Evolutionary conservation across 2,329 filamentous ascomycete species (phyloP).

Genomic region (Ramularia collo-cygni): DNA sequence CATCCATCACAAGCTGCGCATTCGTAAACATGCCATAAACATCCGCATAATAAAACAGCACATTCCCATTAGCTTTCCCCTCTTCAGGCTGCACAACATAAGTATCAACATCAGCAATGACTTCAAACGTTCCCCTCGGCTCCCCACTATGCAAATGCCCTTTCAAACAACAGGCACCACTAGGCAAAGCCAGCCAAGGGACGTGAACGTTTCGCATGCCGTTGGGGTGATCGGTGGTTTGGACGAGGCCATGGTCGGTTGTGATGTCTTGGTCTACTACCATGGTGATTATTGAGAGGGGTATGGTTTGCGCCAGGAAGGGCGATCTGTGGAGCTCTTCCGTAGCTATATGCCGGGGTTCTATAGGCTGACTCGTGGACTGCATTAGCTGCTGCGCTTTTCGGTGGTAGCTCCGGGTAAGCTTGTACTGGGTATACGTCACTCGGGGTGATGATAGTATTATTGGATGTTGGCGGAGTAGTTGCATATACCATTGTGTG

Average conservation of each 20-base stretch:
- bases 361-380: conserved; percentile 1
- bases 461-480: no score
- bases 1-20: conserved; percentile 18
- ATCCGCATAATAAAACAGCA: conserved; percentile 20
- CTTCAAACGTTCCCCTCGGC: conserved; percentile 13
- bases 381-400: neutral
- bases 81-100: conserved; percentile 14
- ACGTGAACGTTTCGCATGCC: neutral
- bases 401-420: no score
- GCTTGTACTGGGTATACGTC: no score
- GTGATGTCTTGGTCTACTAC: neutral
- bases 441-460: no score
- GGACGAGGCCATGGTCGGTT: neutral
- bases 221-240: neutral
- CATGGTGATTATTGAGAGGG: neutral
- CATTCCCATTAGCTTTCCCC: conserved; percentile 16
- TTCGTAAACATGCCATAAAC: conserved; percentile 21
- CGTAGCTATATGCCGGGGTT: neutral
- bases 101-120: conserved; percentile 17
- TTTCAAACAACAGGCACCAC: conserved; percentile 18
- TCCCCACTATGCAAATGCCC: conserved; percentile 18
- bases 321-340: neutral
- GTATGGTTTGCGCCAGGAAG: neutral
- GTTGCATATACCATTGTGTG: no score
- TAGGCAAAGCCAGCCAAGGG: conserved; percentile 9